Percentiles rank a stretch among this genome's conserved stretches.
Conservation (phyloP, 225 moss, liverwort and hornwort genomes). For the Straminergon stramineum region DNA sequence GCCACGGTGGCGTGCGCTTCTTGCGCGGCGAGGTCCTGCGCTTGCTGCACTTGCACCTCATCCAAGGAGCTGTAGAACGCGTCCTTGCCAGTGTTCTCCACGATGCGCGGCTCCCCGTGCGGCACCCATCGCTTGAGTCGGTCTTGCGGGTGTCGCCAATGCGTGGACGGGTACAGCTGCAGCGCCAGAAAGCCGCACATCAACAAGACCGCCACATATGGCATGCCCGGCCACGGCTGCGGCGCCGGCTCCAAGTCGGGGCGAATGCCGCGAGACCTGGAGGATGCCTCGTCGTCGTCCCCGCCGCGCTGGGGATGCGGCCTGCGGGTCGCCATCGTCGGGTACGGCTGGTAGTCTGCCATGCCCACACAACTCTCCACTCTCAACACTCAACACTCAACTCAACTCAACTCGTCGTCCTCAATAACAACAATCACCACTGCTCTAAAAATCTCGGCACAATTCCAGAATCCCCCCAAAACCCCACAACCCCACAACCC, state of each 20-base stretch:
- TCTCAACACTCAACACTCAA: background rate
- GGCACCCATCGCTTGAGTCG: conserved; percentile 36
- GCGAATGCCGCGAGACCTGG: conserved; percentile 4
- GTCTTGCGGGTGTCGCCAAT: conserved; percentile 61
- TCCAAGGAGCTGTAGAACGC: conserved; percentile 31
- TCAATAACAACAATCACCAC: background rate
- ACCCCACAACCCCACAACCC: background rate
- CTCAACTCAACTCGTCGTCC: background rate
- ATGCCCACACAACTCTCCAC: conserved; percentile 3
- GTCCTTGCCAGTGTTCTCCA: conserved; percentile 11
- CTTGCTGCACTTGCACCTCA: conserved; percentile 37
- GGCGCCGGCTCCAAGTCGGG: conserved; percentile 55
- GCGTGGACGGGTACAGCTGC: conserved; percentile 75
- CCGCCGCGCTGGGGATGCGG: background rate
- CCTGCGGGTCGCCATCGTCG: conserved; percentile 27
- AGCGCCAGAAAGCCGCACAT: conserved; percentile 53
- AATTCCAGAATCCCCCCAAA: background rate
- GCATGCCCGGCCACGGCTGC: conserved; percentile 48
- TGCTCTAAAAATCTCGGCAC: background rate
- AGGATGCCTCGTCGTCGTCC: background rate
- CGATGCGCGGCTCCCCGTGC: conserved; percentile 17
- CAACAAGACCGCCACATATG: conserved; percentile 42
- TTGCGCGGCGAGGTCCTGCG: conserved; percentile 24
- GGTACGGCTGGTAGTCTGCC: conserved; percentile 37
- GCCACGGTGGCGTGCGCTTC: background rate